These are phyloP conservation scores for Gossypium mustelinum DNA, from an alignment of 345 rosid species.

Conservation along the genomic window DNA sequence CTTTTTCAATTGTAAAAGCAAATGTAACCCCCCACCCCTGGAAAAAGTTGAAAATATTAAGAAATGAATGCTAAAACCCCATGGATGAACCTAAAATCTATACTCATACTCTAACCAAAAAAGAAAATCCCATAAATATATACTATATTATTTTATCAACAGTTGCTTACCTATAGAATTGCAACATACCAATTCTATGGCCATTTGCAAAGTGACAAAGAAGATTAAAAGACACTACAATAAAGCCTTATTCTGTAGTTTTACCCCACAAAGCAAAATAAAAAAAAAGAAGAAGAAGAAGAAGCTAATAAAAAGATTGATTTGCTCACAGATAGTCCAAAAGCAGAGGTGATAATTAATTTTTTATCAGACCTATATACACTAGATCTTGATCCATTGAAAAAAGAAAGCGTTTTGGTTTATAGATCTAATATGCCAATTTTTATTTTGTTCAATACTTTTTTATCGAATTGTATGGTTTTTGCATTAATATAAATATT, in stretches of 20 bases:
- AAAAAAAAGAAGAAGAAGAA: too few relatives aligned
- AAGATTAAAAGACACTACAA: slow-evolving; percentile 16
- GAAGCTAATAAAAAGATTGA: slow-evolving; percentile 3
- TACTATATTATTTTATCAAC: slow-evolving; percentile 8
- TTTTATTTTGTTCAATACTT: too few relatives aligned
- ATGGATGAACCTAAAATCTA: neutral
- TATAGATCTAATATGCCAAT: too few relatives aligned
- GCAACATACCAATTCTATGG: slow-evolving; percentile 20
- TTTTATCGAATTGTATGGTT: too few relatives aligned
- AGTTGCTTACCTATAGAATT: slow-evolving; percentile 30
- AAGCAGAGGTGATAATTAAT: slow-evolving; percentile 21
- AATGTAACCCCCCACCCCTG: neutral
- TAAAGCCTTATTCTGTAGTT: slow-evolving; percentile 30
- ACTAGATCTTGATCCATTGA: neutral
- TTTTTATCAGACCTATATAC: slow-evolving; percentile 33
- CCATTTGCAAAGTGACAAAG: slow-evolving; percentile 22
- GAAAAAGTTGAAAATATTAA: neutral
- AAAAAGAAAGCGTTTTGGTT: too few relatives aligned
- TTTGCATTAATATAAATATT: too few relatives aligned
- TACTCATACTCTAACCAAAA: too few relatives aligned
- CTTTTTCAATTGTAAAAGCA: neutral
- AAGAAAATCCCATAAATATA: slow-evolving; percentile 7
- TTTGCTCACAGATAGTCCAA: slow-evolving; percentile 24
- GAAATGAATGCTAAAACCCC: neutral
- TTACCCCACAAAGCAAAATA: slow-evolving; percentile 24